Base-by-base conservation (phyloP, 2,329 filamentous ascomycete species). In the Incumbomyces delicatus region DNA sequence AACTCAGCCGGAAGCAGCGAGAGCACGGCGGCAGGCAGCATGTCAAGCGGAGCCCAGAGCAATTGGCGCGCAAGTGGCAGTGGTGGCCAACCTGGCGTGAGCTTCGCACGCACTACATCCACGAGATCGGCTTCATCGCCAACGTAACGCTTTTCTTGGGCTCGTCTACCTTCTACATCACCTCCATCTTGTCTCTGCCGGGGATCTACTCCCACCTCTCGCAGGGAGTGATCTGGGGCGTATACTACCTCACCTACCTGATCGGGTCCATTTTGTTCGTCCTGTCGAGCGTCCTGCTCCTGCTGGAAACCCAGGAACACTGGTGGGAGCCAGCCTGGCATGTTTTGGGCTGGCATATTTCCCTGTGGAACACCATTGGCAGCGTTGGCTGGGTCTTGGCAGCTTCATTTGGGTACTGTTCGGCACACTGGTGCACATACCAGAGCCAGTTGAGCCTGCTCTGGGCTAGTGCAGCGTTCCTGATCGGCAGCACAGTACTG, bases 281-380 rank as follows among this genome's bases (percentile, higher is more conserved):
- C 49, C 56, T 80, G 18, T 81, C 69, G 27, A 69, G 67, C 37
- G 56, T 66, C 2, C 61, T 84, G 1, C 83, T 82, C 61, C 82
- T 82, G 72, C 57, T 84, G 6, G 81, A 85, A 60, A 81, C 78
- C 2, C 80, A 84, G 61, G 59, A 68, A 34, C 72, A 68, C 38
- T 85, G 81, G 80, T 83, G 76, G 54, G 63, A 67, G 11, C 80
- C 81, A 0, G 76, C 77, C 0, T 68, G 66, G 2, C 58, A 61
- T 2, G 66, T 77, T 0, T 66, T 85, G 1, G 80, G 80, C 2
- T 84, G 80, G 81, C 78, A 83, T 60, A 75, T 85, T 53, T 80
- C 78, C 0, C 61, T 74, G 7, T 84, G 79, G 78, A 84, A 83
- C 54, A 60, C 81, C 2, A 64, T 83, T 16, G 81, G 81, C 1